Evolutionary conservation across 768 basidiomycete species (phyloP), one percentile per base, ranked within the genome.

Genomic region (Xerocomellus amylosporus): DNA sequence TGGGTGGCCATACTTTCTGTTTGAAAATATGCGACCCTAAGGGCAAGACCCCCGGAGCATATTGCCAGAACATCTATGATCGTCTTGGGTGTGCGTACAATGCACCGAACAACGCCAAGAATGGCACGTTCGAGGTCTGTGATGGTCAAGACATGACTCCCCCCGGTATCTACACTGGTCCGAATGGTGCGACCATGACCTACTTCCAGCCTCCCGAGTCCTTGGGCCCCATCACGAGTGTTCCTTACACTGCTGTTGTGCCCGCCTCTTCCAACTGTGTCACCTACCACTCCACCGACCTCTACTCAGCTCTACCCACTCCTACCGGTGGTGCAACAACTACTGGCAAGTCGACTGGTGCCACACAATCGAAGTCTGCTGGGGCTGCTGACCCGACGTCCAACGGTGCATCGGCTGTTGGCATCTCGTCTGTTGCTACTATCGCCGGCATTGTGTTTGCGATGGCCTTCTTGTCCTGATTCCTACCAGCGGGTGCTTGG

Each of bases 71-170:
- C 76, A 79, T 83, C 56, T 86, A 75, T 55, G 88, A 90, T 64
- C 86, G 85, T 53, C 84, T 90, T 47, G 90, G 91, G 10, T 86
- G 87, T 60, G 63, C 57, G 3, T 90, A 84, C 76, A 92, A 90
- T 66, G 85, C 80, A 17, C 90, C 90, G 15, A 83, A 79, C 67
- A 70, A 74, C 33, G 86, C 86, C 34, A 66, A 77, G 45, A 74
- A 84, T 42, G 80, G 78, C 28, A 74, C 75, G 0, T 92, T 88
- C 71, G 81, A 83, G 54, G 71, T 76, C 8, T 93, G 90, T 73
- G 64, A 79, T 9, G 82, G 83, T 22, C 86, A 88, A n/a, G 74
- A 81, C 64, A 83, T 85, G 74, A 75, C 77, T 15, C 76, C 76
- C 48, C 82, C 84, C 8, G 88, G 88, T 46, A 61, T 76, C 49